A percentile compares a stretch with the other conserved stretches of the same genome.
Evolutionary conservation across 257 asterid species (phyloP).

Genomic region (Rauvolfia tetraphylla): DNA sequence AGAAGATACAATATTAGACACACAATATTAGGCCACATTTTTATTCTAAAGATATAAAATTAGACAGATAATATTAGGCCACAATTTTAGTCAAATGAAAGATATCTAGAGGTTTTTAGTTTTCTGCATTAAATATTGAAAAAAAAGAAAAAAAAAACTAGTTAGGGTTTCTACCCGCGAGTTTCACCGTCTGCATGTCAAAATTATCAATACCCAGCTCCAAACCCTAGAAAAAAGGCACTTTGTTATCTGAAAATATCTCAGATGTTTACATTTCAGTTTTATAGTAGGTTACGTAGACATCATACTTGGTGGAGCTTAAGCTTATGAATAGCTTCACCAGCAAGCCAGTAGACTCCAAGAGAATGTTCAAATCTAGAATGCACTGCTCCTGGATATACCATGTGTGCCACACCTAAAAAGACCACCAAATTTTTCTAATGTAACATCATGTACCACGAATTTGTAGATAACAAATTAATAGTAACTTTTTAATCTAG

Average conservation of each 20-base stretch:
- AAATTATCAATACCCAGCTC: slow-evolving; percentile 86
- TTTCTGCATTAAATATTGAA: neutral
- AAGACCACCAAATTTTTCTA: neutral
- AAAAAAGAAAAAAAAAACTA: neutral
- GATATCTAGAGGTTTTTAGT: neutral
- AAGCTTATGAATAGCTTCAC: slow-evolving; percentile 73
- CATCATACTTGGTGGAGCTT: slow-evolving; percentile 54
- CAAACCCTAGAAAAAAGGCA: slow-evolving; percentile 49
- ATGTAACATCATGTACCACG: neutral
- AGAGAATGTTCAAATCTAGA: slow-evolving; percentile 69
- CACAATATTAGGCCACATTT: neutral
- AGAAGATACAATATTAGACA: neutral
- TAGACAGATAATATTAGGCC: too few species aligned
- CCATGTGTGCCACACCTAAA: slow-evolving; percentile 83
- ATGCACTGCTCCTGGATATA: slow-evolving; percentile 93
- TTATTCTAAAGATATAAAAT: too few species aligned
- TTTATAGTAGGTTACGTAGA: slow-evolving; percentile 20
- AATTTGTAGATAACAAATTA: neutral
- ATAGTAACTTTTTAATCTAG: neutral
- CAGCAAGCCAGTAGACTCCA: slow-evolving; percentile 95
- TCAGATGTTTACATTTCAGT: slow-evolving; percentile 10
- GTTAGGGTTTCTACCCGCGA: slow-evolving; percentile 58
- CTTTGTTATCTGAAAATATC: slow-evolving; percentile 7
- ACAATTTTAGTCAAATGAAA: neutral
- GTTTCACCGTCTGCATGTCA: slow-evolving; percentile 78